Conservation (phyloP, 306 rosid genomes). For the Sechiopsis laciniata region DNA sequence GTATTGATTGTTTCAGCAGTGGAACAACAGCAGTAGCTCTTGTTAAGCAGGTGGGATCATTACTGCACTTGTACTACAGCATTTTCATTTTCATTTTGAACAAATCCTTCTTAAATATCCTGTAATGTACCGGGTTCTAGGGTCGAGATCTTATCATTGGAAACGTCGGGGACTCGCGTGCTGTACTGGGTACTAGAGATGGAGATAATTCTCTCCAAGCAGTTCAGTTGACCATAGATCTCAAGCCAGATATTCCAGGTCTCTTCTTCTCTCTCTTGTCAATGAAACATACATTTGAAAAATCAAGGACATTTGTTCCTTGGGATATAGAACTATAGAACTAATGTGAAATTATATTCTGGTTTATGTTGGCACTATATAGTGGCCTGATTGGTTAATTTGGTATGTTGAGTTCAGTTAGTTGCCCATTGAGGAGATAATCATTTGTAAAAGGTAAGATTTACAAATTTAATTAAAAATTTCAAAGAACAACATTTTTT, state of each 20-base stretch:
- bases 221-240: conserved; percentile 90
- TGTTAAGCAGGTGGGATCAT: conserved; percentile 66
- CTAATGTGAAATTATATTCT: background rate
- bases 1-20: conserved; percentile 77
- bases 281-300: background rate
- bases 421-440: background rate
- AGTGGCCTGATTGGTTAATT: background rate
- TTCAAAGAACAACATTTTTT: background rate
- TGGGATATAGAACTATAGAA: background rate
- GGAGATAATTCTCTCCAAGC: conserved; percentile 53
- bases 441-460: background rate
- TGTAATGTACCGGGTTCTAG: conserved; percentile 35
- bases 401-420: background rate
- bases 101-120: background rate
- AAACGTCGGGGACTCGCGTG: conserved; percentile 91
- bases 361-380: background rate
- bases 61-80: background rate
- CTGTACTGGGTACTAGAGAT: conserved; percentile 79
- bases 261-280: conserved; percentile 16
- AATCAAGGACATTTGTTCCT: background rate
- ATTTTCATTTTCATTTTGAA: conserved; percentile 13
- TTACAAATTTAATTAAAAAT: background rate
- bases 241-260: conserved; percentile 98
- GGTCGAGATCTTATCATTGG: conserved; percentile 70
- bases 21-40: conserved; percentile 95